phyloP scores from a whole-genome alignment of 352 stramenopile species.

The Phytophthora capsici region DNA sequence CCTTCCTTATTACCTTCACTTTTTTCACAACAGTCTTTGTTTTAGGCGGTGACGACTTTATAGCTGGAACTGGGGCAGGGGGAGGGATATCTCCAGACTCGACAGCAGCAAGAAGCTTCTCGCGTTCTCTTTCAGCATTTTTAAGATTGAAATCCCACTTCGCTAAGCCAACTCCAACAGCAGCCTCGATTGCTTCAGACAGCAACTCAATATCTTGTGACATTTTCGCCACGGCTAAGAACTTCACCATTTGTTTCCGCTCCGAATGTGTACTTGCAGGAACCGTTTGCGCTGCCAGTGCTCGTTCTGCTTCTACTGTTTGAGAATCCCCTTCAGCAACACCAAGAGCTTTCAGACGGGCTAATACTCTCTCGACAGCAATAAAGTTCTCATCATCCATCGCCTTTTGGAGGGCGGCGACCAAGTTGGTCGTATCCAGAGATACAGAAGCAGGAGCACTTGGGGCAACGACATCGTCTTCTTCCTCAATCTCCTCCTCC shows the following conservation, averaged over 20 bases:
- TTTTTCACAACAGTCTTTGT: conserved; percentile 19
- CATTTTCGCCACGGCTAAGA: conserved; percentile 71
- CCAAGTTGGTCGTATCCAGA: conserved; percentile 47
- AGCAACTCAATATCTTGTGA: conserved; percentile 73
- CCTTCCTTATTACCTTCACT: conserved; percentile 3
- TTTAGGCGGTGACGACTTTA: conserved; percentile 11
- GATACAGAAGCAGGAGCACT: conserved; percentile 10
- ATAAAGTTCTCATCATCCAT: conserved; percentile 75
- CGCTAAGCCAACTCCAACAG: conserved; percentile 60
- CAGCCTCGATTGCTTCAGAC: conserved; percentile 71
- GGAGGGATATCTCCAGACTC: conserved; percentile 3
- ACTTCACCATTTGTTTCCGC: conserved; percentile 82
- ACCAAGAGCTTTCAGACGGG: conserved; percentile 46
- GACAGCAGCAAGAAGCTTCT: conserved; percentile 52
- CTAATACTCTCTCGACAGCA: conserved; percentile 63
- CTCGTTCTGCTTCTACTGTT: conserved; percentile 40
- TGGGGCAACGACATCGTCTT: conserved; percentile 2
- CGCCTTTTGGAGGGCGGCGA: conserved; percentile 64
- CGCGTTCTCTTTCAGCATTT: conserved; percentile 71
- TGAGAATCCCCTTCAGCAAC: conserved; percentile 38
- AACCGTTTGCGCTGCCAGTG: conserved; percentile 35
- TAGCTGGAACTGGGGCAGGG: conserved; percentile 9
- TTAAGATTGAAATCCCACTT: conserved; percentile 88
- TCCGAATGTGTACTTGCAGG: conserved; percentile 57
- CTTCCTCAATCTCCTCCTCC: conserved; percentile 14